phyloP scores from a whole-genome alignment of 2,329 filamentous ascomycete species.

The Colletotrichum tanaceti region DNA sequence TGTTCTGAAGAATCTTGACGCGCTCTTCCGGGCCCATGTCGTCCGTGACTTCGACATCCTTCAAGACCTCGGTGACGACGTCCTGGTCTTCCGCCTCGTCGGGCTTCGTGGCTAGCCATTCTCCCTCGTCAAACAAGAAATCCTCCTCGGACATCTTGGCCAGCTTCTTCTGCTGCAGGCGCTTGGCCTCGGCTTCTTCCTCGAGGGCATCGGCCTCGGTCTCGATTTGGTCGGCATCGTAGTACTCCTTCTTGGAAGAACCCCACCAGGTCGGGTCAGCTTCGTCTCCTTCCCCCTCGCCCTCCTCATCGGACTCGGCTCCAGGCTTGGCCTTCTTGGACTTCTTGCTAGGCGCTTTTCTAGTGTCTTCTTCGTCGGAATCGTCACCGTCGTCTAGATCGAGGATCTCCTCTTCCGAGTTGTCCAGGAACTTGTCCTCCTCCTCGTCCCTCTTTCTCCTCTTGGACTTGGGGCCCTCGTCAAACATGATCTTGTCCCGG shows the following conservation, averaged over 20 bases:
- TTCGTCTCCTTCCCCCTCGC: conserved; percentile 64
- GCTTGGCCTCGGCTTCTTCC: conserved; percentile 90
- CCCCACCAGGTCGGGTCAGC: conserved; percentile 83
- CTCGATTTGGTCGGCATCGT: conserved; percentile 82
- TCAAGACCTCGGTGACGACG: conserved; percentile 86
- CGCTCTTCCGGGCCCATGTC: conserved; percentile 82
- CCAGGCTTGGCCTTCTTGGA: conserved; percentile 51
- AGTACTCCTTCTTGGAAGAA: conserved; percentile 88
- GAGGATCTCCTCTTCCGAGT: conserved; percentile 73
- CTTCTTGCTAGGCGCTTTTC: conserved; percentile 42
- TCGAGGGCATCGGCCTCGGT: conserved; percentile 79
- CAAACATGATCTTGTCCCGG: conserved; percentile 85
- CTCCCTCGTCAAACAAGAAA: conserved; percentile 90
- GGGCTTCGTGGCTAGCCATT: conserved; percentile 76
- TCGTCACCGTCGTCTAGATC: conserved; percentile 58
- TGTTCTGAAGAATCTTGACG: conserved; percentile 77
- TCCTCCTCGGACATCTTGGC: conserved; percentile 90
- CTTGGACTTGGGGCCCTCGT: conserved; percentile 84
- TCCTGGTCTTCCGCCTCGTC: conserved; percentile 64
- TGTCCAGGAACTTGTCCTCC: conserved; percentile 69
- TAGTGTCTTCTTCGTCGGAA: conserved; percentile 52
- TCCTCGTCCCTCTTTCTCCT: conserved; percentile 77
- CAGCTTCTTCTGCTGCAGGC: conserved; percentile 90
- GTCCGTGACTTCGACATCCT: conserved; percentile 83
- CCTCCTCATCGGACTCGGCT: conserved; percentile 52